Evolutionary conservation across 202 grass and related monocot species (phyloP), one percentile per base, ranked within the genome.

Genomic region (Schoenoplectus triqueter): DNA sequence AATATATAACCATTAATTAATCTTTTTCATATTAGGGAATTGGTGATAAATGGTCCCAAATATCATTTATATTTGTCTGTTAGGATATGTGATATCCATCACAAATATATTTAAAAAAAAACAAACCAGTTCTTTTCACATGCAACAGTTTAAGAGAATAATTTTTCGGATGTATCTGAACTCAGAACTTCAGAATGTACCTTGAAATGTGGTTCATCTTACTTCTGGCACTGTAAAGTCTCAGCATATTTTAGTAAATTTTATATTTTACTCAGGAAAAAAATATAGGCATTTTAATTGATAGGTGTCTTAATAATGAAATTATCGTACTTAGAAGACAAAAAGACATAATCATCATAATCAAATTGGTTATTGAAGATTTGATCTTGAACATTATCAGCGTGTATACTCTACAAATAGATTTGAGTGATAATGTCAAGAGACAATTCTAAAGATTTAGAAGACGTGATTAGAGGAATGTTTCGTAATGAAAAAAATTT

Each of bases 101-200:
- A 75, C 71, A 73, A 31, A 31, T 31, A 31, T 31, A 31, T 31
- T 31, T 31, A 46, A 41, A 69, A 69, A 52, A 9, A 52, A 52
- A 10, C 1, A 39, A 70, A 5, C 6, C 42, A 41, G 67, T 52
- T 49, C 5, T 51, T 51, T 10, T 52, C 48, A 49, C 70, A 56
- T 79, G 3, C 18, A 64, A 65, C 55, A 81, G 55, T 81, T 64
- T 81, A 64, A 81, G 40, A 66, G 80, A 48, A 82, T 82, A 82
- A 66, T 67, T 68, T 6, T 66, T 82, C 10, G 20, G n/a, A 82
- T 82, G 47, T 31, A 50, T 22, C 45, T 31, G 1, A 31, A 31
- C 31, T 31, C 31, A 55, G 17, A 73, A 49, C 9, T 10, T 48
- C 69, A 71, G 41, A 67, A 11, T 68, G 63, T 67, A 82, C 45